Conservation (phyloP, 2,329 filamentous ascomycete species). For the Chalara sp. region DNA sequence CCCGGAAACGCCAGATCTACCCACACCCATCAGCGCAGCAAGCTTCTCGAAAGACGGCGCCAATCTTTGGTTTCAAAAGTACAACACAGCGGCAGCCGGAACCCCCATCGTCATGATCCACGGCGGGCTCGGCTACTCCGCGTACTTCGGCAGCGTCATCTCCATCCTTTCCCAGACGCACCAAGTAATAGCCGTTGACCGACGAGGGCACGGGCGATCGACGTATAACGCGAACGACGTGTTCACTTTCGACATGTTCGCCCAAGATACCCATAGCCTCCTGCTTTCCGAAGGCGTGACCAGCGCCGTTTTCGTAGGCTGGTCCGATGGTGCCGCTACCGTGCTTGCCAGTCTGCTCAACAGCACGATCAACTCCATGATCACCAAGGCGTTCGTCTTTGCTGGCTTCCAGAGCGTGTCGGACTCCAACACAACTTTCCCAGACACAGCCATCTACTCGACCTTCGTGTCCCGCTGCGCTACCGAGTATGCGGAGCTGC, state of each 20-base stretch:
- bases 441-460: slow-evolving; percentile 26
- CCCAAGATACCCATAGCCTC: slow-evolving; percentile 29
- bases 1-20: slow-evolving; percentile 32
- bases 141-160: slow-evolving; percentile 35
- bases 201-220: slow-evolving; percentile 35
- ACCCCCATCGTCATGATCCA: slow-evolving; percentile 33
- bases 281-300: slow-evolving; percentile 25
- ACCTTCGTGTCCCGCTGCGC: slow-evolving; percentile 30
- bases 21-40: slow-evolving; percentile 26
- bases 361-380: slow-evolving; percentile 23
- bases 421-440: slow-evolving; percentile 31
- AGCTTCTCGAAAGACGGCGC: slow-evolving; percentile 30
- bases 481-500: slow-evolving; percentile 30
- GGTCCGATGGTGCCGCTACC: slow-evolving; percentile 35
- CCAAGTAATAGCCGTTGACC: slow-evolving; percentile 35
- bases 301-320: slow-evolving; percentile 31
- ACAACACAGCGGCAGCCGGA: slow-evolving; percentile 29
- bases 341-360: slow-evolving; percentile 32
- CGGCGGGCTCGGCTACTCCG: slow-evolving; percentile 35
- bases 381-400: slow-evolving; percentile 35
- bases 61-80: slow-evolving; percentile 35
- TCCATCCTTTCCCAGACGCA: slow-evolving; percentile 26
- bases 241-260: slow-evolving; percentile 34
- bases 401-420: slow-evolving; percentile 26
- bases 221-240: slow-evolving; percentile 29